These are phyloP conservation scores for Waltergamsia citrina DNA, from an alignment of 2,329 filamentous ascomycete genomes.

Conservation along the genomic window DNA sequence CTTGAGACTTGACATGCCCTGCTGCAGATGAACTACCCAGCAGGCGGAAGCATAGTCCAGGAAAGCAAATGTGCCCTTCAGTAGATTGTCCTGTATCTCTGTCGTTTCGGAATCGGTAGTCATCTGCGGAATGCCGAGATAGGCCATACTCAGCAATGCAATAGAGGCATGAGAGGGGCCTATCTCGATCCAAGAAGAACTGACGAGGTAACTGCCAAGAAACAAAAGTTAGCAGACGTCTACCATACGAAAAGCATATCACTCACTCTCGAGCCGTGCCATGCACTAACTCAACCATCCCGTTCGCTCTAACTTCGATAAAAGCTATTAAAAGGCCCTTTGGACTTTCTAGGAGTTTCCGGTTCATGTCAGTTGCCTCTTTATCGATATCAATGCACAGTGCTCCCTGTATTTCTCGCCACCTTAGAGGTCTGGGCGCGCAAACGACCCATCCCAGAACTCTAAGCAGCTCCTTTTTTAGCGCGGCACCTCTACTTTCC, in stretches of 20 bases:
- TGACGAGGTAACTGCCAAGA: too few relatives aligned
- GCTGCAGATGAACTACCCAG: constrained; percentile 4
- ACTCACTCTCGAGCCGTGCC: constrained; percentile 6
- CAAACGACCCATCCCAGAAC: constrained; percentile 6
- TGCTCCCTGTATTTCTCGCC: constrained; percentile 7
- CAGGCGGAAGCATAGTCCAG: constrained; percentile 2
- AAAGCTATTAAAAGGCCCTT: constrained; percentile 6
- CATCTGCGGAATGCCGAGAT: constrained; percentile 4
- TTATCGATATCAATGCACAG: constrained; percentile 7
- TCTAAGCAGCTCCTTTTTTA: background rate
- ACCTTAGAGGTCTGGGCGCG: constrained; percentile 6
- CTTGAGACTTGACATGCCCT: constrained; percentile 14
- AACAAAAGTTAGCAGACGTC: too few relatives aligned
- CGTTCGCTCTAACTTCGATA: constrained; percentile 6
- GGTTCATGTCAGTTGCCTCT: background rate
- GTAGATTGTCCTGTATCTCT: constrained; percentile 10
- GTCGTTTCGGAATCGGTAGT: background rate
- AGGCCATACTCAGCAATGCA: constrained; percentile 3
- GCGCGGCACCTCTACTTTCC: background rate
- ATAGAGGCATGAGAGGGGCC: too few relatives aligned
- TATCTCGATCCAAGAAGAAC: too few relatives aligned
- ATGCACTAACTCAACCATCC: constrained; percentile 7
- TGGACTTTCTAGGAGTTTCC: background rate
- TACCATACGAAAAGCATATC: too few relatives aligned
- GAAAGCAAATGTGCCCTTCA: constrained; percentile 1